These are phyloP conservation scores for Neonectria faginata DNA, from an alignment of 2,329 filamentous ascomycete species.

Conservation along the genomic window DNA sequence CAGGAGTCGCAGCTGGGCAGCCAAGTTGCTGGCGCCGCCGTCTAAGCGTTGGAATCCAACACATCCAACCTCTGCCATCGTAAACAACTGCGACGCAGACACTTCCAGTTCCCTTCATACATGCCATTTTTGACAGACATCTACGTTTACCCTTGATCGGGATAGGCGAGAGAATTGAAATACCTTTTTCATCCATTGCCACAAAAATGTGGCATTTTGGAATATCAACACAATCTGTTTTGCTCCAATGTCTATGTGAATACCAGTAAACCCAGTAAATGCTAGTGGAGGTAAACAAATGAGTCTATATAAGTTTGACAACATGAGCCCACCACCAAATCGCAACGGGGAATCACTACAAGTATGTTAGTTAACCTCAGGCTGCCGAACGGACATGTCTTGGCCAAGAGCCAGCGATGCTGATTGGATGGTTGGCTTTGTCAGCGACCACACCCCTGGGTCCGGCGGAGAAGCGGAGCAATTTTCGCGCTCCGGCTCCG, in stretches of 20 bases:
- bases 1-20: conserved; percentile 58
- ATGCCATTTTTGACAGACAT: conserved; percentile 35
- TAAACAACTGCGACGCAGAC: conserved; percentile 23
- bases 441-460: conserved; percentile 11
- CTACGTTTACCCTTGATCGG: conserved; percentile 31
- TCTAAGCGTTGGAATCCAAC: conserved; percentile 27
- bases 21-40: conserved; percentile 48
- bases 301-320: neutral
- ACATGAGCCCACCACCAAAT: neutral
- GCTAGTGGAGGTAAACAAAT: neutral
- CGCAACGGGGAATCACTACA: neutral
- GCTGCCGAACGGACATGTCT: neutral
- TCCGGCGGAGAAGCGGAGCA: conserved; percentile 47
- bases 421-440: conserved; percentile 5
- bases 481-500: conserved; percentile 45
- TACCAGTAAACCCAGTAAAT: conserved; percentile 7
- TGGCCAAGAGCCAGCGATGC: neutral
- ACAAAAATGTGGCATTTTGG: conserved; percentile 18
- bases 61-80: conserved; percentile 16
- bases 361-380: neutral
- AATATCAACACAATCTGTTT: conserved; percentile 19
- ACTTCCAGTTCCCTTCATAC: conserved; percentile 38
- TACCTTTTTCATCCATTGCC: conserved; percentile 27
- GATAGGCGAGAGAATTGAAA: conserved; percentile 40
- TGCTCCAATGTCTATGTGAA: conserved; percentile 19